Percentiles rank a stretch among this genome's conserved stretches.
These are phyloP conservation scores for Myochromella boudieri DNA, from an alignment of 768 basidiomycete species.

Conservation along the genomic window DNA sequence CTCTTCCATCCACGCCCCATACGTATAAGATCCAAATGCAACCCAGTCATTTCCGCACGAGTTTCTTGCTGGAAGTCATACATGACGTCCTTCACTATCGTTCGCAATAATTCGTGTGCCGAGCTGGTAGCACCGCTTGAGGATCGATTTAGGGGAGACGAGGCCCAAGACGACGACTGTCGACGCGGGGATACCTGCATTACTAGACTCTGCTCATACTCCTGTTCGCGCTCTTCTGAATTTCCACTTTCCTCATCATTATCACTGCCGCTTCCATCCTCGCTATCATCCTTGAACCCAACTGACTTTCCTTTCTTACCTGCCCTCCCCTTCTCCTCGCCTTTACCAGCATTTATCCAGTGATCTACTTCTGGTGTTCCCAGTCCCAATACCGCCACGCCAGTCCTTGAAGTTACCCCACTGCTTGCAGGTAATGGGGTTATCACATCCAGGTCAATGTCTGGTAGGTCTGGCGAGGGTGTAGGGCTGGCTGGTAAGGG, in stretches of 20 bases:
- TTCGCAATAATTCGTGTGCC: conserved; percentile 62
- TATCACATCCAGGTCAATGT: conserved; percentile 27
- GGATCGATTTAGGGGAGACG: conserved; percentile 39
- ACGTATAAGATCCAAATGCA: conserved; percentile 71
- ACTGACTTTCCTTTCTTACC: conserved; percentile 17
- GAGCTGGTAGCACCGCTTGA: conserved; percentile 21
- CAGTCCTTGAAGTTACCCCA: conserved; percentile 15
- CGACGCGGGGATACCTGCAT: conserved; percentile 62
- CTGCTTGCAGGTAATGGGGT: conserved; percentile 30
- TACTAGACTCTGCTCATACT: conserved; percentile 39
- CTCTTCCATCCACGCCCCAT: conserved; percentile 71
- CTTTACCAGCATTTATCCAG: conserved; percentile 47
- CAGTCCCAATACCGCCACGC: conserved; percentile 37
- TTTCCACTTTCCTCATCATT: conserved; percentile 21
- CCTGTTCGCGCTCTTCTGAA: conserved; percentile 24
- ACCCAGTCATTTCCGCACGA: conserved; percentile 67
- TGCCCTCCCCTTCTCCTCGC: conserved; percentile 19
- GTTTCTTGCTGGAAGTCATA: conserved; percentile 71
- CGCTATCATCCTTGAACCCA: conserved; percentile 9
- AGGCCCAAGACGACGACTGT: conserved; percentile 35
- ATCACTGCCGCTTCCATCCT: conserved; percentile 20
- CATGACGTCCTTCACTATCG: conserved; percentile 70
- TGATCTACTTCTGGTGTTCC: conserved; percentile 52
- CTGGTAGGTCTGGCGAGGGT: conserved; percentile 43
- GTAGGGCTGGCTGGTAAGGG: conserved; percentile 30